A percentile compares a stretch with the other conserved stretches of the same genome.
Conservation (phyloP, 2,329 filamentous ascomycete genomes). For the Bipolaris cookei region DNA sequence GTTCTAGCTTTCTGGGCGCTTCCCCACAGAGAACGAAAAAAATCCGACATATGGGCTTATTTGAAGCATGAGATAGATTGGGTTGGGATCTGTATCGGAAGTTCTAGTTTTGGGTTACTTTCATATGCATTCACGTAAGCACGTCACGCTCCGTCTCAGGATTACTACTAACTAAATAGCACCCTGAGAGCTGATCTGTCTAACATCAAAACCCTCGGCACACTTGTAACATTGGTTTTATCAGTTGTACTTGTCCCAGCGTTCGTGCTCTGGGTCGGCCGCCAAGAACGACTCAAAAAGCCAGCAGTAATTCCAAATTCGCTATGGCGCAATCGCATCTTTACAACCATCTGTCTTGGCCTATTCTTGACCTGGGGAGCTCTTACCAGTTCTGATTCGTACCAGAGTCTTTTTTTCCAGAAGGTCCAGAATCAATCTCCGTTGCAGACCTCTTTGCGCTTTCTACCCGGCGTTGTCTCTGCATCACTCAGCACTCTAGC, state of each 20-base stretch:
- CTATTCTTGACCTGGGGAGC: slow-evolving; percentile 50
- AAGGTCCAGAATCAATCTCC: slow-evolving; percentile 47
- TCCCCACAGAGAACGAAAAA: slow-evolving; percentile 38
- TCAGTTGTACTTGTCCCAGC: slow-evolving; percentile 53
- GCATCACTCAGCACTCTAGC: slow-evolving; percentile 53
- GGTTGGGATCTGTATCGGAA: slow-evolving; percentile 1
- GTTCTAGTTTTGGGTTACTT: neutral
- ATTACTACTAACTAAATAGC: neutral
- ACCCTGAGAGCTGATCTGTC: slow-evolving; percentile 8
- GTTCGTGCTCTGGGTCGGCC: slow-evolving; percentile 63
- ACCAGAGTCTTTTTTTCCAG: slow-evolving; percentile 55
- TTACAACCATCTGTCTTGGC: slow-evolving; percentile 61
- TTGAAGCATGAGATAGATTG: slow-evolving; percentile 56
- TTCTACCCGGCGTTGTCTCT: slow-evolving; percentile 50
- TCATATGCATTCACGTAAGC: slow-evolving; percentile 5
- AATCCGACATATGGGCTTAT: slow-evolving; percentile 32
- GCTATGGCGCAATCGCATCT: slow-evolving; percentile 64
- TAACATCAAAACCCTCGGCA: slow-evolving; percentile 53
- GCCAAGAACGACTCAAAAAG: slow-evolving; percentile 53
- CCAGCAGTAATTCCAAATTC: slow-evolving; percentile 68
- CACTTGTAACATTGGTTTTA: slow-evolving; percentile 56
- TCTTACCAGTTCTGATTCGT: slow-evolving; percentile 15
- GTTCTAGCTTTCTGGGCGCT: slow-evolving; percentile 48
- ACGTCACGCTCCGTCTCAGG: neutral
- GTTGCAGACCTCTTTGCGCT: slow-evolving; percentile 50